Percentiles rank a stretch among this genome's conserved stretches.
phyloP scores from a whole-genome alignment of 805 yeast species.

The Metschnikowia lachancei region DNA sequence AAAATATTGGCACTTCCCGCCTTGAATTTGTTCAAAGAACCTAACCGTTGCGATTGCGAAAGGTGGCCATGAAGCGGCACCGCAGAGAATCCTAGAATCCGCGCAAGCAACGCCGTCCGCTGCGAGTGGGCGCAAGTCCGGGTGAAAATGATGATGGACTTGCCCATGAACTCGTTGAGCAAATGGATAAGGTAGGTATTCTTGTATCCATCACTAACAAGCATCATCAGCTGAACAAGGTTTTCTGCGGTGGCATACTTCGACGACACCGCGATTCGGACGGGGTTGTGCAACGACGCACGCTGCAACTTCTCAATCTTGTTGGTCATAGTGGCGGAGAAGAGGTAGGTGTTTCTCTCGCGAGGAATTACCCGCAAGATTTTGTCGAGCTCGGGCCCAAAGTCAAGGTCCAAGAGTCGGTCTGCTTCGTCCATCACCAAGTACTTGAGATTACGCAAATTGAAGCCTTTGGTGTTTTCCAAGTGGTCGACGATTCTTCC shows the following conservation, averaged over 20 bases:
- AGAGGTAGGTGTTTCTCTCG: constrained; percentile 78
- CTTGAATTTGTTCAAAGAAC: constrained; percentile 76
- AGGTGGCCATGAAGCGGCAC: constrained; percentile 94
- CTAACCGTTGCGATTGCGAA: constrained; percentile 79
- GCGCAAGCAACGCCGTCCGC: constrained; percentile 76
- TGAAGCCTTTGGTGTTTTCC: constrained; percentile 88
- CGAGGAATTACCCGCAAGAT: constrained; percentile 81
- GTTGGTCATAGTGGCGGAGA: constrained; percentile 96
- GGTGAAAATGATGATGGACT: constrained; percentile 84
- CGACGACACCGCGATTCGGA: constrained; percentile 82
- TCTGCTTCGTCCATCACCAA: constrained; percentile 98
- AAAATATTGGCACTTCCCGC: constrained; percentile 65
- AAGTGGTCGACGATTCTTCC: constrained; percentile 91
- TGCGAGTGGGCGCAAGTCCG: constrained; percentile 96
- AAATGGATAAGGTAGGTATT: constrained; percentile 83
- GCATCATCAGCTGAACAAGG: constrained; percentile 82
- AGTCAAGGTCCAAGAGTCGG: constrained; percentile 90
- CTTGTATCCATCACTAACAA: constrained; percentile 88
- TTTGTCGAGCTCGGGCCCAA: constrained; percentile 90
- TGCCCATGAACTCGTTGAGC: constrained; percentile 79
- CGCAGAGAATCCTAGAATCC: constrained; percentile 81
- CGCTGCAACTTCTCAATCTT: constrained; percentile 93
- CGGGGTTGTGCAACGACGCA: constrained; percentile 86
- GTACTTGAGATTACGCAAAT: constrained; percentile 70
- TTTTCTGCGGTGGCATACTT: constrained; percentile 93